Conservation (phyloP, 1,139 yeast genomes). For the Wickerhamomyces sp. region DNA sequence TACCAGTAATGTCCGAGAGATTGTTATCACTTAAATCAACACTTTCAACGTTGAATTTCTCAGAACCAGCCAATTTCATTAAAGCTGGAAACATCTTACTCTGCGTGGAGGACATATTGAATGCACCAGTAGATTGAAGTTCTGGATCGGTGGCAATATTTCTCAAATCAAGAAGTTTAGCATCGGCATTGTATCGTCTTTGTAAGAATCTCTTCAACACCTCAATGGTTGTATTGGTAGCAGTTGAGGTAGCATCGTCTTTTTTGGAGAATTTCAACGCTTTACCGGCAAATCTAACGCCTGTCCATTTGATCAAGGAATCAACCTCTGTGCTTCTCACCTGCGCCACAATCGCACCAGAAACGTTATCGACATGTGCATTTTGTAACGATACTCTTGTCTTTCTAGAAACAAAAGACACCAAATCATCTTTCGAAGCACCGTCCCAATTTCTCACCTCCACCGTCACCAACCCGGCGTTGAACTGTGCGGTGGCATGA, state of each 20-base stretch:
- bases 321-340: conserved; percentile 57
- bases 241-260: conserved; percentile 12
- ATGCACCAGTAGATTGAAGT: conserved; percentile 58
- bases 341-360: conserved; percentile 43
- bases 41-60: conserved; percentile 51
- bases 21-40: conserved; percentile 72
- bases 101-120: conserved; percentile 49
- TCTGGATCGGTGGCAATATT: conserved; percentile 61
- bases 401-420: conserved; percentile 66
- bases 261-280: conserved; percentile 46
- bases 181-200: conserved; percentile 60
- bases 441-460: conserved; percentile 83
- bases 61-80: conserved; percentile 69
- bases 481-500: not conserved
- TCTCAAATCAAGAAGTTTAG: conserved; percentile 68
- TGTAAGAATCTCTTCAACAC: conserved; percentile 56
- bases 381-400: conserved; percentile 52
- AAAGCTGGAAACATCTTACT: conserved; percentile 89
- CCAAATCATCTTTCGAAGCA: conserved; percentile 62
- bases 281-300: conserved; percentile 78
- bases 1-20: conserved; percentile 54
- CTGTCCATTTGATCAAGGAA: conserved; percentile 57
- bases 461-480: conserved; percentile 32
- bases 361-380: conserved; percentile 35
- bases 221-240: conserved; percentile 49